Conservation (phyloP, 768 basidiomycete genomes). For the Cystofilobasidium macerans region DNA sequence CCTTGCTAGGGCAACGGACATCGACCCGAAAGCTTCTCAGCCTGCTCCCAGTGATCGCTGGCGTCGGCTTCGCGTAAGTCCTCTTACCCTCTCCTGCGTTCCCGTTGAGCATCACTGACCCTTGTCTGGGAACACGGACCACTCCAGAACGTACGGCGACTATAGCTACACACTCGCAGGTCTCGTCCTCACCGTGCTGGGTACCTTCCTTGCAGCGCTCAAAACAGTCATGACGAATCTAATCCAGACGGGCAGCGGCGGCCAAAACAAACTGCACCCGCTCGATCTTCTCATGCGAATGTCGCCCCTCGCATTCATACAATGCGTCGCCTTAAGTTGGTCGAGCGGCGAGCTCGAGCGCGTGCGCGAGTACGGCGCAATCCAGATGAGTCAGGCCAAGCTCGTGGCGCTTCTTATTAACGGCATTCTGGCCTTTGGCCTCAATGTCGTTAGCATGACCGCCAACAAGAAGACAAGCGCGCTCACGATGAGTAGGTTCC, state of each 20-base stretch:
- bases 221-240: constrained; percentile 69
- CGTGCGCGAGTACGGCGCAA: constrained; percentile 46
- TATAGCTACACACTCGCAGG: constrained; percentile 83
- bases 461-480: constrained; percentile 89
- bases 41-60: constrained; percentile 71
- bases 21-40: constrained; percentile 56
- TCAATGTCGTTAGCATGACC: constrained; percentile 89
- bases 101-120: too few relatives aligned
- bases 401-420: constrained; percentile 57
- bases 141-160: constrained; percentile 94
- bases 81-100: too few relatives aligned
- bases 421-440: constrained; percentile 74
- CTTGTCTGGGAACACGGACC: too few relatives aligned
- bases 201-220: constrained; percentile 79
- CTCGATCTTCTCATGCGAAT: constrained; percentile 80
- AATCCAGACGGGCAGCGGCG: constrained; percentile 44
- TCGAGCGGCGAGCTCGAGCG: constrained; percentile 65
- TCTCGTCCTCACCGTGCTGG: constrained; percentile 74
- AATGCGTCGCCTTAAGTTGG: constrained; percentile 68
- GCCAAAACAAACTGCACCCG: constrained; percentile 48
- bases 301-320: constrained; percentile 80
- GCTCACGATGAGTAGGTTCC: constrained; percentile 82
- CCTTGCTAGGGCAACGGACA: constrained; percentile 55
- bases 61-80: constrained; percentile 80
- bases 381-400: constrained; percentile 44